Base-by-base conservation (phyloP, 2,329 filamentous ascomycete genomes). In the Pseudofabraea citricarpa region DNA sequence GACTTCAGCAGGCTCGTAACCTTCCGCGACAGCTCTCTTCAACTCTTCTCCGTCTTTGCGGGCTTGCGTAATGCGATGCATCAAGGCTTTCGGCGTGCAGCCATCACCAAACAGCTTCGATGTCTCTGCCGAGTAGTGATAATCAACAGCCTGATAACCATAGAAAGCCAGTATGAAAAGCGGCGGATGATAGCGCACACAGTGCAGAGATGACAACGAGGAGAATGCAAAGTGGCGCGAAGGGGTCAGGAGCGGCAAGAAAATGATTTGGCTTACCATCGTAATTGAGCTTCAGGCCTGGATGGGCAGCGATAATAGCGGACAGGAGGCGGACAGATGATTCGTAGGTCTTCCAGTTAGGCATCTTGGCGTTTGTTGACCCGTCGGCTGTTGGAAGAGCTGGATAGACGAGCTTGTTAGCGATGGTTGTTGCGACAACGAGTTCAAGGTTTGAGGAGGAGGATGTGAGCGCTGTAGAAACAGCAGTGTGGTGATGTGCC, bases 271-370 rank as follows among this genome's bases (percentile, higher is more conserved):
- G 54, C 75, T 66, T 71, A 84, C 80, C 77, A 55, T 74, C 76
- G 60, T 76, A 82, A 58, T 83, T 77, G 41, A 81, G 72, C 48
- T 73, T 77, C 0, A 75, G 55, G 0, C 66, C 65, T 0, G 73
- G 73, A 42, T 77, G 70, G 3, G 77, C 75, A 0, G 79, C 80
- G 1, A 84, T 64, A 19, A 83, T 73, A 5, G 80, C 79, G 2
- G 77, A 73, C 3, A 83, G 66, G 26, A 84, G 72, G 36, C 80
- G 77, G 16, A 73, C 71, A 51, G 79, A 76, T 0, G 74, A 69
- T 59, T 83, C 79, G 57, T 79, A 81, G 2, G 68, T 70, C 49
- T 73, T 75, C 64, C 81, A 83, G 52, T 79, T 81, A 4, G 73
- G 65, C 75, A 79, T 78, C 2, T 15, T 62, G 51, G 31, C n/a